A percentile compares a stretch with the other conserved stretches of the same genome.
Evolutionary conservation across 2,329 filamentous ascomycete genomes (phyloP).

Genomic region (Phyllachora maydis): DNA sequence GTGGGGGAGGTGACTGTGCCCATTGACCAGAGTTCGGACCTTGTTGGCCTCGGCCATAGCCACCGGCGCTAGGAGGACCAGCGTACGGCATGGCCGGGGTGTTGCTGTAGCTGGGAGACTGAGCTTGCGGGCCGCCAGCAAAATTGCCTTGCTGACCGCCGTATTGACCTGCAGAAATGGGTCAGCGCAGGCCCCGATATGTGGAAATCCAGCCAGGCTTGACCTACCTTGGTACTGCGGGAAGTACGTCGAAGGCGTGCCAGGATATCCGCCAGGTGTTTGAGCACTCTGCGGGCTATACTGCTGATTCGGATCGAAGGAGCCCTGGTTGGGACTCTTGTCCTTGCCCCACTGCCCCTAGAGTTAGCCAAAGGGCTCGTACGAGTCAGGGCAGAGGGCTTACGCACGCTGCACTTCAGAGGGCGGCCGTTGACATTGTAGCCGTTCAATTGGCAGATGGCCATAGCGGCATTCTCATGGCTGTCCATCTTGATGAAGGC

Average conservation of each 20-base stretch:
- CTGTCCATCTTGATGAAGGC: slow-evolving; percentile 99
- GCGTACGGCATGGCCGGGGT: slow-evolving; percentile 53
- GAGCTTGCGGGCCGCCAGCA: slow-evolving; percentile 35
- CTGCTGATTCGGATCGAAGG: slow-evolving; percentile 62
- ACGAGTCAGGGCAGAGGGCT: slow-evolving; percentile 1
- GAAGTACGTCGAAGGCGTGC: slow-evolving; percentile 66
- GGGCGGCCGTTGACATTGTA: slow-evolving; percentile 96
- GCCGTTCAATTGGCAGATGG: slow-evolving; percentile 91
- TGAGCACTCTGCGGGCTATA: slow-evolving; percentile 57
- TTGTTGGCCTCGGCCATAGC: slow-evolving; percentile 60
- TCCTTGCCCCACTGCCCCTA: slow-evolving; percentile 83
- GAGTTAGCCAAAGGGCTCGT: slow-evolving; percentile 3
- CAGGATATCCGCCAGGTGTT: slow-evolving; percentile 53
- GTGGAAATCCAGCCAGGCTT: background rate
- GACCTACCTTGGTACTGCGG: slow-evolving; percentile 73
- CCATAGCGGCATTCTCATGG: slow-evolving; percentile 95
- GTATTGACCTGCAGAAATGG: slow-evolving; percentile 12
- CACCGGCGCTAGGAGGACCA: slow-evolving; percentile 55
- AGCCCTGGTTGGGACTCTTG: slow-evolving; percentile 63
- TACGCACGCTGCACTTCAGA: slow-evolving; percentile 92
- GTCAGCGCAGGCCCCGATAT: background rate
- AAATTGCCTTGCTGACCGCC: slow-evolving; percentile 52
- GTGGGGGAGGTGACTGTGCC: slow-evolving; percentile 25
- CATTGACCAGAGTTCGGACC: slow-evolving; percentile 30
- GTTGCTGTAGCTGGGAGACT: slow-evolving; percentile 41